Base-by-base conservation (phyloP, 2,329 filamentous ascomycete genomes). In the Gremmenia infestans region DNA sequence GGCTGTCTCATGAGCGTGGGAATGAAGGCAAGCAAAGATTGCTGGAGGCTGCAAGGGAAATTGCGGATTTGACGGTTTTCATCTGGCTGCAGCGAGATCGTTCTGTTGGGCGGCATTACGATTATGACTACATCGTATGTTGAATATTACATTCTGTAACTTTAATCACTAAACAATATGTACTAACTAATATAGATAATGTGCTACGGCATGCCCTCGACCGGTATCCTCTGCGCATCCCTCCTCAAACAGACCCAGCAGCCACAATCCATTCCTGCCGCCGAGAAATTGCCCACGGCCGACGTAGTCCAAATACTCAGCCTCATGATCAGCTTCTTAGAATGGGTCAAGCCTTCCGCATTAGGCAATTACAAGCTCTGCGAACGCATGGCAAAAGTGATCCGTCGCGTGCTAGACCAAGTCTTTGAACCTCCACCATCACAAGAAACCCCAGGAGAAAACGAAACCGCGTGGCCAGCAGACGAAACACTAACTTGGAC, bases 191-290 rank as follows among this genome's bases (percentile, higher is more conserved):
- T n/a, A 14, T 35, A 64, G 63, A 55, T 64, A 32, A 65, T 65
- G 59, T 57, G 56, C n/a, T 64, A 60, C 32, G 63, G 58, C 2
- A 63, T 63, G 43, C 63, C 63, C 6, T 54, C 61, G 11, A 56
- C 53, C 4, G 62, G 63, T 22, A 60, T 65, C 14, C 56, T 65
- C 3, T 65, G 63, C 51, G 48, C 57, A 7, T 59, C 60, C n/a
- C 63, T 65, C 19, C 59, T 63, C 15, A 57, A 58, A 46, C 63
- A 62, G 53, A 43, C 47, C 4, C 59, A 60, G 28, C 47, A 55
- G 3, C 57, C 60, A 5, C 46, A 52, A 5, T 47, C 47, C 14
- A 25, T 49, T n/a, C 32, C 58, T 12, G 14, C 53, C 42, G 36
- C 54, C 11, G 35, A 39, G 28, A 60, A 54, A 35, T 22, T 63